Base-by-base conservation (phyloP, 805 yeast genomes). In the Candida sanyiensis region DNA sequence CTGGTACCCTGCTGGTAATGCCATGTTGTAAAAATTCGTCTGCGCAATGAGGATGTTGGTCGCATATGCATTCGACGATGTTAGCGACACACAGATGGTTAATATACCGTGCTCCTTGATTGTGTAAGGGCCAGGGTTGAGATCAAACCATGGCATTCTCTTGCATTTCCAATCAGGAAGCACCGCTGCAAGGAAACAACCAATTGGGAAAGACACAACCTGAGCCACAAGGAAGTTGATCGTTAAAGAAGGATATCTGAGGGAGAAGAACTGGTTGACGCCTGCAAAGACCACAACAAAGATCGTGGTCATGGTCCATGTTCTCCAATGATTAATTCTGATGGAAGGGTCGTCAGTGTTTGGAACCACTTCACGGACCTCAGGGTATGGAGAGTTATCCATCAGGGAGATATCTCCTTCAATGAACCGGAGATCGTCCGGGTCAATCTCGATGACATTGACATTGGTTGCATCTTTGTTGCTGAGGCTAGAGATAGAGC, bases 31-130 rank as follows among this genome's bases (percentile, higher is more conserved):
- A 59, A 70, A 76, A 40, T 57, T 63, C 52, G 66, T 66, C 52
- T 72, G 66, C 5, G 81, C 72, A 23, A 73, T 58, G 29, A 77
- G 62, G 42, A 77, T 69, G 51, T 78, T 79, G 7, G 80, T 75
- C 20, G 75, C 72, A 46, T 74, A 76, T 16, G 82, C 77, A 16
- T 74, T 70, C 7, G 68, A 63, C 40, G 64, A 56, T 32, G 66
- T 63, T 10, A 71, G 74, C 24, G 61, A 56, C 12, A 73, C 74
- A 73, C 75, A 71, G 37, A 77, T 66, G 16, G 75, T 66, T 40
- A 77, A 69, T 39, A 76, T 46, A 47, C 72, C 67, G 54, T 80
- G 87, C 56, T 80, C 87, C 51, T 80, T 80, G 49, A 72, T 56
- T 50, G 74, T 75, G 64, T 72, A 48, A 56, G 72, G 61, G 27